Evolutionary conservation across 257 asterid species (phyloP).

Genomic region (Plantago elongata): DNA sequence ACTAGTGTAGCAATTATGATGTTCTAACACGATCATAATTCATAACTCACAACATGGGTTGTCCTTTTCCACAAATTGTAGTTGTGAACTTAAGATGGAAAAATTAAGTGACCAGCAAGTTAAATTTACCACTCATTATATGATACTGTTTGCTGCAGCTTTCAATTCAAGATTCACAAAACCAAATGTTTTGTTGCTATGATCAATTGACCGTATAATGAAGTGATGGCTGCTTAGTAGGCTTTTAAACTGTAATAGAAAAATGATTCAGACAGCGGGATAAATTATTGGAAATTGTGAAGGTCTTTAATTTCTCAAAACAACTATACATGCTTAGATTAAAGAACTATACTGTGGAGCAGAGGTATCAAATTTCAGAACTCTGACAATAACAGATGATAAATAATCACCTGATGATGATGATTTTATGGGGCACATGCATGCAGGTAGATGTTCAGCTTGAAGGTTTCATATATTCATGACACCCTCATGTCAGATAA

Average conservation of each 20-base stretch:
- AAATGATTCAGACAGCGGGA: too few species aligned
- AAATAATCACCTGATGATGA: too few species aligned
- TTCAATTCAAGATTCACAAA: neutral
- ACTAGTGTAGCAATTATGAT: slow-evolving; percentile 13
- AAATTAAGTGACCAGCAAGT: neutral
- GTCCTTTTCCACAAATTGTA: too few species aligned
- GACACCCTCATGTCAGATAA: neutral
- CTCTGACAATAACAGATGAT: too few species aligned
- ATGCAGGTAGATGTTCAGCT: slow-evolving; percentile 15
- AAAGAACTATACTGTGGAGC: too few species aligned
- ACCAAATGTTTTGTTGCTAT: slow-evolving; percentile 6
- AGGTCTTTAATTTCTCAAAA: too few species aligned
- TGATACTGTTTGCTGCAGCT: slow-evolving; percentile 6
- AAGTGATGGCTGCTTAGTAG: too few species aligned
- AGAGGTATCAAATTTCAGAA: too few species aligned
- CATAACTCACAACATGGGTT: neutral
- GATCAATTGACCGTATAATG: neutral
- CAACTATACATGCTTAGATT: too few species aligned
- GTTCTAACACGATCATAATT: neutral
- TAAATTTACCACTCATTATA: slow-evolving; percentile 8
- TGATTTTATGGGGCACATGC: too few species aligned
- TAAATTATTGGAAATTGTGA: too few species aligned
- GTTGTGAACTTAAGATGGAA: neutral
- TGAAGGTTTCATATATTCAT: slow-evolving; percentile 8
- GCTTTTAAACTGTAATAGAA: too few species aligned